phyloP scores from a whole-genome alignment of 2,329 filamentous ascomycete species.

The Coniella lustricola region DNA sequence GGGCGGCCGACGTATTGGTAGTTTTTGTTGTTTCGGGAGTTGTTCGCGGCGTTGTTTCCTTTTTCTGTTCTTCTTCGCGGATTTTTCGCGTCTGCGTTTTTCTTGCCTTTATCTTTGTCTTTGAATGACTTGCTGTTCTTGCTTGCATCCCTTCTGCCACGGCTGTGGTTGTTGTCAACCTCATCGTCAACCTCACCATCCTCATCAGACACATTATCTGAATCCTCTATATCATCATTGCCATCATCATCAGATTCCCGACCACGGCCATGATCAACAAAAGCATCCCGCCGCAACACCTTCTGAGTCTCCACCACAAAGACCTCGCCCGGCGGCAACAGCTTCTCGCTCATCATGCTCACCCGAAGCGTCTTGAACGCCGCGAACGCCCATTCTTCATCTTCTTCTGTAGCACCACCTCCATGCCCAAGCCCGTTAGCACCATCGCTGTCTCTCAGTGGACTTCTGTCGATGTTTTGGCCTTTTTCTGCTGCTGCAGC shows the following conservation, averaged over 20 bases:
- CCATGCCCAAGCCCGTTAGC: too few species aligned
- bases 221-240: too few species aligned
- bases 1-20: constrained; percentile 47
- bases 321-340: constrained; percentile 70
- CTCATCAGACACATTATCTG: too few species aligned
- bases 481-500: too few species aligned
- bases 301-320: constrained; percentile 64
- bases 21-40: neutral
- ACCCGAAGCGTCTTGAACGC: constrained; percentile 59
- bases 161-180: neutral
- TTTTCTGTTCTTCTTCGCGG: too few species aligned
- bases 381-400: constrained; percentile 55
- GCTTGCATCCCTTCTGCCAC: neutral
- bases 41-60: neutral
- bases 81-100: too few species aligned
- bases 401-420: neutral
- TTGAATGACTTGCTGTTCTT: constrained; percentile 12
- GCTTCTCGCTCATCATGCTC: constrained; percentile 61
- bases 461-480: too few species aligned
- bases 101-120: too few species aligned
- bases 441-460: too few species aligned
- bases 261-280: constrained; percentile 30
- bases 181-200: constrained; percentile 25
- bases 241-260: too few species aligned
- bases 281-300: constrained; percentile 61